These are phyloP conservation scores for Coleophoma crateriformis DNA, from an alignment of 2,329 filamentous ascomycete genomes.

Conservation along the genomic window DNA sequence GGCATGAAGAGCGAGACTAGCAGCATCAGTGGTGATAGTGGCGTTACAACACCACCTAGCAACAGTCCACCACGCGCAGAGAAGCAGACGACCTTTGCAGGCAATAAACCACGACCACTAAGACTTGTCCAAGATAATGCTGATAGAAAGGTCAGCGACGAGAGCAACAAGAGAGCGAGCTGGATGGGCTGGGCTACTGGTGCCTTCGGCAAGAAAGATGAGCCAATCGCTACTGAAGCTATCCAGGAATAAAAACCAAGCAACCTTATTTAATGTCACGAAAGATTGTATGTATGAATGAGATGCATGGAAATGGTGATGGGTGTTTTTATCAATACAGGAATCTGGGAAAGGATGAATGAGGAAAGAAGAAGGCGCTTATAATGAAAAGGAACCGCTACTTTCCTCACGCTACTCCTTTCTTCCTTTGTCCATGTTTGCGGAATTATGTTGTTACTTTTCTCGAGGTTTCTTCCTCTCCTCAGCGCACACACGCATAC, in stretches of 20 bases:
- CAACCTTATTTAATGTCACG: no score
- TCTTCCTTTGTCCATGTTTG: no score
- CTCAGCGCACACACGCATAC: no score
- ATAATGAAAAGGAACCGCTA: no score
- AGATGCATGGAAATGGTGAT: no score
- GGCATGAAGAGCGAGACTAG: constrained; percentile 49
- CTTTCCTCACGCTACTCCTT: no score
- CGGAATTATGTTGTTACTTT: no score
- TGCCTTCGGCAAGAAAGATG: constrained; percentile 18
- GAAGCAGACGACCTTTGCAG: constrained; percentile 54
- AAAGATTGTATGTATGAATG: no score
- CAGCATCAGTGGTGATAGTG: constrained; percentile 54
- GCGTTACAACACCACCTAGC: constrained; percentile 44
- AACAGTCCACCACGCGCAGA: constrained; percentile 49
- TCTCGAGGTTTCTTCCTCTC: no score
- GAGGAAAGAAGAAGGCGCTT: no score
- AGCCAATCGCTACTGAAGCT: constrained; percentile 2
- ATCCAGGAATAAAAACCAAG: not conserved
- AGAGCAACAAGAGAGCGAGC: constrained; percentile 55
- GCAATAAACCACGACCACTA: constrained; percentile 77
- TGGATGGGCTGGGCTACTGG: constrained; percentile 56
- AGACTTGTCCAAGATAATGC: constrained; percentile 78
- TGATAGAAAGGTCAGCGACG: constrained; percentile 31
- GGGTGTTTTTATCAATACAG: no score
- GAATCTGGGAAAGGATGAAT: no score